Evolutionary conservation across 83 land plant genomes (phyloP), one percentile per base, ranked within the genome.

Genomic region (Diphasiastrum complanatum): DNA sequence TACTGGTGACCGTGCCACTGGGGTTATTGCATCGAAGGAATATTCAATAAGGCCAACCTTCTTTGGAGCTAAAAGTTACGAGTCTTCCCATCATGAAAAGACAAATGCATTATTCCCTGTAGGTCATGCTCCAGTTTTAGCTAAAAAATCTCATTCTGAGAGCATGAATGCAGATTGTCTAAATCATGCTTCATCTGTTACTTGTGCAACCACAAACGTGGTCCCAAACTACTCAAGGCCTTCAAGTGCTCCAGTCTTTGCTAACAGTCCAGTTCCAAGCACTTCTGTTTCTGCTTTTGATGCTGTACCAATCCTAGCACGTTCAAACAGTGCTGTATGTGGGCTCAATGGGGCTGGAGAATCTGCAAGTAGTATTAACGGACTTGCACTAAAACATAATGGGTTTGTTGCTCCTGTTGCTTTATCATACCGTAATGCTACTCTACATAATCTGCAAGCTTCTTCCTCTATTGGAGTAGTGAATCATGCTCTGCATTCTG

Each of bases 391-490:
- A 3, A 48, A 49, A 1, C 46, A 47, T 30, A 62, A 48, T 36
- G 72, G 55, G 2, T 23, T 14, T 3, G 5, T 27, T 3, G 69
- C 78, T 46, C 70, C 74, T 48, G 65, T 70, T 35, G 75, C 82
- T 6, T 87, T 75, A 46, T 89, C 99, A 16, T 93, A 89, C 67
- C 75, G 83, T 47, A 93, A 89, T 71, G 92, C 89, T 22, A 84
- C 88, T 23, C 74, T 79, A 47, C 85, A 91, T 33, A 65, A 50
- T 26, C 58, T 33, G 20, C 61, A 32, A 66, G 62, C 66, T 18
- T 29, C 35, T 19, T 43, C 41, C n/a, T 23, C 14, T 31, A 24
- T 64, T 50, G 68, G 63, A 34, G 65, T 16, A 11, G 51, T 54
- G 16, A 12, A 55, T 19, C 33, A 66, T 0, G 64, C 59, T 68